These are phyloP conservation scores for Ajuga chamaepitys DNA, from an alignment of 257 asterid species.

Conservation along the genomic window DNA sequence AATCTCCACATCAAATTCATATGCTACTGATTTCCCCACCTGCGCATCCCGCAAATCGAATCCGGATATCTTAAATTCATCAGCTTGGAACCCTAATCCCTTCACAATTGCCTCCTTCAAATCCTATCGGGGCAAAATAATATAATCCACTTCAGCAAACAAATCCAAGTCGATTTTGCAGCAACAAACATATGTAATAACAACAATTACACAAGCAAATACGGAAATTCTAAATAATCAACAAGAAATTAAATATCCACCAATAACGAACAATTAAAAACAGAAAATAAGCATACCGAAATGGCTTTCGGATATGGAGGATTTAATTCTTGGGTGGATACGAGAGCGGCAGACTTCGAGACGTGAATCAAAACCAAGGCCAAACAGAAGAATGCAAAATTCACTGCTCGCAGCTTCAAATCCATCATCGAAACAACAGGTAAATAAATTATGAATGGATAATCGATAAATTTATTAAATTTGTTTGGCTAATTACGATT, in stretches of 20 bases:
- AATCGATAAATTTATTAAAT: background rate
- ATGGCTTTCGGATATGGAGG: constrained; percentile 54
- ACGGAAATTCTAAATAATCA: background rate
- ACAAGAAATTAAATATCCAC: background rate
- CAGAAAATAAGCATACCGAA: constrained; percentile 23
- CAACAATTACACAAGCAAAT: background rate
- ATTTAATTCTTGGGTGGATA: constrained; percentile 27
- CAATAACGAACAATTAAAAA: background rate
- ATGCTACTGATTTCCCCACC: constrained; percentile 83
- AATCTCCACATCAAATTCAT: constrained; percentile 88
- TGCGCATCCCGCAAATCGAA: constrained; percentile 81
- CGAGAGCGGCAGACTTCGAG: constrained; percentile 24
- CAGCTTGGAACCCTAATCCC: constrained; percentile 84
- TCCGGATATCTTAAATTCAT: constrained; percentile 72
- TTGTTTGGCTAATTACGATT: constrained; percentile 1
- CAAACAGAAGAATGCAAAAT: constrained; percentile 20
- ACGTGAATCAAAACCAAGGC: constrained; percentile 22
- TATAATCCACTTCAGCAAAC: background rate
- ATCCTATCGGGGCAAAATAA: constrained; percentile 37
- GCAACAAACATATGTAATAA: background rate
- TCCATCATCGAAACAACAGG: constrained; percentile 32
- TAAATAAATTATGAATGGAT: background rate
- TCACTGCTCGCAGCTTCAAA: constrained; percentile 18
- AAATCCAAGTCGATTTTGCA: background rate
- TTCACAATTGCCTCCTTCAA: constrained; percentile 81